Conservation (phyloP, 306 rosid species). For the Dalbergia cochinchinensis region DNA sequence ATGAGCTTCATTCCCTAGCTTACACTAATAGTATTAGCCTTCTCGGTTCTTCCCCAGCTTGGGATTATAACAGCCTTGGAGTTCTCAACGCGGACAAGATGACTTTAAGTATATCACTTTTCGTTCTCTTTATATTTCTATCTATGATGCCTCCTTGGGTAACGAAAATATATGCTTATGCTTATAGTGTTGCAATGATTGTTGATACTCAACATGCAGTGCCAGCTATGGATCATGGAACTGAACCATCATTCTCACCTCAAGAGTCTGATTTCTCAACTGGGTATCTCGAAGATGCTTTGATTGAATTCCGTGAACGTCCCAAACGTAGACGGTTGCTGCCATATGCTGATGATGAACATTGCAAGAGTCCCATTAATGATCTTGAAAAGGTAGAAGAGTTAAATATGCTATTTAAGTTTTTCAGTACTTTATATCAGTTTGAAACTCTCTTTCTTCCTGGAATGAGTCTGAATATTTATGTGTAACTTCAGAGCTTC, state of each 20-base stretch:
- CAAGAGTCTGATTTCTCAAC: constrained; percentile 69
- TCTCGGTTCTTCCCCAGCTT: constrained; percentile 67
- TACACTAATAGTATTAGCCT: constrained; percentile 55
- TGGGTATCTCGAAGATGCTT: constrained; percentile 93
- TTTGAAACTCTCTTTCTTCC: constrained; percentile 18
- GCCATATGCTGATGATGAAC: constrained; percentile 46
- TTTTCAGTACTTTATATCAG: neutral
- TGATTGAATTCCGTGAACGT: constrained; percentile 68
- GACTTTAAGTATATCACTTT: constrained; percentile 62
- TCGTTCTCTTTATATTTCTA: constrained; percentile 40
- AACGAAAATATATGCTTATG: constrained; percentile 6
- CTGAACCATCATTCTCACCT: constrained; percentile 54
- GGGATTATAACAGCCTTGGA: constrained; percentile 73
- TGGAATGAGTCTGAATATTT: constrained; percentile 33
- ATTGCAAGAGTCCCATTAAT: constrained; percentile 42
- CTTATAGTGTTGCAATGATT: constrained; percentile 40
- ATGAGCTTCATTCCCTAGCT: constrained; percentile 73
- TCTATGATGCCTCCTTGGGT: constrained; percentile 32
- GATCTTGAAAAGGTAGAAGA: constrained; percentile 52
- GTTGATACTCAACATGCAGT: constrained; percentile 44
- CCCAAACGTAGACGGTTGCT: constrained; percentile 82
- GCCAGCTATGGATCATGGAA: constrained; percentile 60
- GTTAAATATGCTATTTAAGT: neutral
- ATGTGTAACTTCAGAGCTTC: constrained; percentile 44
- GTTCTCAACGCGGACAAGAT: constrained; percentile 67